These are phyloP conservation scores for Gastrolobium villosum DNA, from an alignment of 306 rosid species.

Conservation along the genomic window DNA sequence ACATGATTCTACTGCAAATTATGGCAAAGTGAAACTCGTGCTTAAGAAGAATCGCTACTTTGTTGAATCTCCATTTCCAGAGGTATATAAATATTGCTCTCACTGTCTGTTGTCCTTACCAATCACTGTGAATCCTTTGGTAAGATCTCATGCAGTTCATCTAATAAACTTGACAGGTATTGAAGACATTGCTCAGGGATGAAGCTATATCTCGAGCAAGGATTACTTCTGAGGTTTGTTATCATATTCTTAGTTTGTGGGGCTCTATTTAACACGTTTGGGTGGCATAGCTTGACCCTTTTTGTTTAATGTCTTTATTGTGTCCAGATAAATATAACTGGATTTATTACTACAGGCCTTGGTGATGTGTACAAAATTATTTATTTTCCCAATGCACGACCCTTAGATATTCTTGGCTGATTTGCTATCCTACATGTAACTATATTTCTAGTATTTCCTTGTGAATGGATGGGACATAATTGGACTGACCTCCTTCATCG, in stretches of 20 bases:
- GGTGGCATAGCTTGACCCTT: neutral
- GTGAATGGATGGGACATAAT: conserved; percentile 28
- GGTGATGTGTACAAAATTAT: neutral
- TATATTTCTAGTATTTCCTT: conserved; percentile 11
- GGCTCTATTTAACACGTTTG: conserved; percentile 16
- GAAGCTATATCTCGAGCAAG: conserved; percentile 78
- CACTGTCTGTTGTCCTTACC: conserved; percentile 1
- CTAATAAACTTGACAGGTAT: conserved; percentile 66
- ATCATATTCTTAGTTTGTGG: conserved; percentile 17
- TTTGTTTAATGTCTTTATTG: neutral
- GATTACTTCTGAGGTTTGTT: conserved; percentile 77
- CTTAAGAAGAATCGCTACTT: conserved; percentile 94
- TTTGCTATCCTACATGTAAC: conserved; percentile 16
- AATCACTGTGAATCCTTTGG: conserved; percentile 12
- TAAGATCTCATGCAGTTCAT: conserved; percentile 34
- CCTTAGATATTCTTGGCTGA: conserved; percentile 12
- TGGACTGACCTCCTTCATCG: conserved; percentile 28
- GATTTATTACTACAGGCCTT: conserved; percentile 5
- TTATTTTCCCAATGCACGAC: conserved; percentile 11
- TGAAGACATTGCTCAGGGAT: conserved; percentile 90
- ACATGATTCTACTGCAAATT: conserved; percentile 87
- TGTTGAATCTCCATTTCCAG: conserved; percentile 92
- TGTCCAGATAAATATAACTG: conserved; percentile 33
- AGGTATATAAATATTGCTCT: conserved; percentile 57
- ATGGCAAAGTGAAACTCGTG: conserved; percentile 96